Base-by-base conservation (phyloP, 768 basidiomycete genomes). In the Sarcodon aspratus region DNA sequence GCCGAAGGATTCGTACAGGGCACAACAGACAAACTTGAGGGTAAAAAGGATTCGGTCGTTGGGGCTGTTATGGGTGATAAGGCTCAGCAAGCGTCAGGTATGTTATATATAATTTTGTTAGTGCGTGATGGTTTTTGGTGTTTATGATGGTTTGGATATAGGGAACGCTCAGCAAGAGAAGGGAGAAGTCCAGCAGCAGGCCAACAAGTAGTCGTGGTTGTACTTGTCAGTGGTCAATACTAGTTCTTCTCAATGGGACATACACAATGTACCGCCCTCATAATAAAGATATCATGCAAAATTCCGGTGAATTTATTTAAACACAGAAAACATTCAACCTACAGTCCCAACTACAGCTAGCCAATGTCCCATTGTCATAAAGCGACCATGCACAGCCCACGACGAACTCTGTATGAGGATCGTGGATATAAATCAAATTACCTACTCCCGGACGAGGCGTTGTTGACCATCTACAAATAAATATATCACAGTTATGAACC, bases 351-450 rank as follows among this genome's bases (percentile, higher is more conserved):
- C 85, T 80, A 63, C 91, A 94, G 51, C 83, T 94, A 36, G 88
- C 92, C 44, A 98, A 59, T 13, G 92, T 61, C 1, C 89, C 88
- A 58, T 89, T 82, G 44, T 96, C 91, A 54, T 81, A 93, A 57
- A 96, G 63, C n/a, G 89, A 90, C 93, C 94, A 96, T 44, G 77
- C 75, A 58, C 87, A 84, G 0, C 90, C 94, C 37, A 87, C 86
- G 18, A 95, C 91, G 64, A 98, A 97, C 66, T 98, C 95, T 1
- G 88, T 94, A 61, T 98, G 95, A 6, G 80, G 70, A 59, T 91
- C 84, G 60, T 96, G 85, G 33, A 92, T 82, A 51, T 81, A 63
- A 50, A 85, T 60, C 45, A 85, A 61, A 51, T 79, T 73, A 2
- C 71, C 64, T 48, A 75, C 68, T 18, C 66, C 67, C 21, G 71